These are phyloP conservation scores for Nasturtium officinale DNA, from an alignment of 345 rosid species.

Conservation along the genomic window DNA sequence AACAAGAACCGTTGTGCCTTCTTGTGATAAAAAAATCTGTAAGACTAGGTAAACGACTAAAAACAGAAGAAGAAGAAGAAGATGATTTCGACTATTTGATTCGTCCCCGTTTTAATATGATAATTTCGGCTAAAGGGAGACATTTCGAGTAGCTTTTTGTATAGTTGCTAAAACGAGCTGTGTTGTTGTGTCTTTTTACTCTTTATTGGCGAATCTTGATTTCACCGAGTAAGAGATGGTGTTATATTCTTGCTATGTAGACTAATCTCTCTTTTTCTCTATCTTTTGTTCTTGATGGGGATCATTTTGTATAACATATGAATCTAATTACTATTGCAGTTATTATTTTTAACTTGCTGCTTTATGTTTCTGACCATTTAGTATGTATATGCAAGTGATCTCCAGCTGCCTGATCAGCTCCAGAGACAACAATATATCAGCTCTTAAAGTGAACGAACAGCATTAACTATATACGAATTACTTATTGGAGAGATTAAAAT, in stretches of 20 bases:
- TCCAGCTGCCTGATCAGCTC: not conserved
- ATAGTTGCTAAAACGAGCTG: slow-evolving; percentile 36
- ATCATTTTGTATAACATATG: slow-evolving; percentile 25
- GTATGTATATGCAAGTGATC: slow-evolving; percentile 8
- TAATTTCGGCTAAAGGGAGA: slow-evolving; percentile 19
- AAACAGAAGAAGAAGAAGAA: slow-evolving; percentile 7
- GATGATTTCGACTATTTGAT: slow-evolving; percentile 26
- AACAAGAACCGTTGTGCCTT: slow-evolving; percentile 67
- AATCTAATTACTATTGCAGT: slow-evolving; percentile 26
- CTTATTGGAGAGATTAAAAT: no score
- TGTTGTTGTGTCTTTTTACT: slow-evolving; percentile 41
- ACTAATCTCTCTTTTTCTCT: slow-evolving; percentile 21
- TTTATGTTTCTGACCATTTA: not conserved
- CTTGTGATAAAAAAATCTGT: slow-evolving; percentile 50
- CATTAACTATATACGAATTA: no score
- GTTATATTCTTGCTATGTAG: slow-evolving; percentile 34
- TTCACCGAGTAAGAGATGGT: slow-evolving; percentile 3
- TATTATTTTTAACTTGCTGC: not conserved
- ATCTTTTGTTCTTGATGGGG: slow-evolving; percentile 14
- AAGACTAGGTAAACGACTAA: slow-evolving; percentile 32
- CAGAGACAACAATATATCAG: not conserved
- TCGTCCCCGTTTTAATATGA: slow-evolving; percentile 37
- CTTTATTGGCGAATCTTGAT: slow-evolving; percentile 15
- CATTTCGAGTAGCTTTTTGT: slow-evolving; percentile 34
- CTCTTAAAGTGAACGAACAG: not conserved